Conservation (phyloP, 345 rosid species). For the Noccaea caerulescens region DNA sequence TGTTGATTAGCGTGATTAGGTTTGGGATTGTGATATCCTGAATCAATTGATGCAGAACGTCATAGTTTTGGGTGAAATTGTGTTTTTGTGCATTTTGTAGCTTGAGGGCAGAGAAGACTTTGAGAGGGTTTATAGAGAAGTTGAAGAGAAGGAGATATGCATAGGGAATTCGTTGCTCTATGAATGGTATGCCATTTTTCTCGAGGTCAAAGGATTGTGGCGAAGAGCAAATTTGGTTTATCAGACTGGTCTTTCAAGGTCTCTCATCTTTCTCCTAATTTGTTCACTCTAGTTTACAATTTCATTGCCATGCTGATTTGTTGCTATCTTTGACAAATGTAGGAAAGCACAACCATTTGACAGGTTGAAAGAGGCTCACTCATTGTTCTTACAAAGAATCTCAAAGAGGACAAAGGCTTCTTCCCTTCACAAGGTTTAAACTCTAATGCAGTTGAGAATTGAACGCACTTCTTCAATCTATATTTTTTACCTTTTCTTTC, state of each 20-base stretch:
- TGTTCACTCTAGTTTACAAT: not conserved
- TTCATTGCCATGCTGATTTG: not conserved
- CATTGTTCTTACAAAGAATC: slow-evolving; percentile 68
- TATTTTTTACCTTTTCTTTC: not conserved
- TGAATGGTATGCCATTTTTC: slow-evolving; percentile 76
- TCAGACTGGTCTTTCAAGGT: slow-evolving; percentile 79
- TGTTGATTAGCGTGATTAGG: not conserved
- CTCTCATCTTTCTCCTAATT: slow-evolving; percentile 15
- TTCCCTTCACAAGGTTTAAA: slow-evolving; percentile 57
- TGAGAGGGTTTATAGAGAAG: slow-evolving; percentile 58
- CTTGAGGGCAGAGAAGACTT: slow-evolving; percentile 65
- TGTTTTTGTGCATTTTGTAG: slow-evolving; percentile 43
- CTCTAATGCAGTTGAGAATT: not conserved
- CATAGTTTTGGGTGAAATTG: not conserved
- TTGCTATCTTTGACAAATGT: slow-evolving; percentile 36
- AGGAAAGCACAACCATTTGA: slow-evolving; percentile 77
- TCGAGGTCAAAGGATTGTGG: slow-evolving; percentile 80
- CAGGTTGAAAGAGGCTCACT: slow-evolving; percentile 63
- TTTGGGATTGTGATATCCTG: not conserved
- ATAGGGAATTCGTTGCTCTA: slow-evolving; percentile 58
- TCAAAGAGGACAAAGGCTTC: slow-evolving; percentile 54
- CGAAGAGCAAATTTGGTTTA: slow-evolving; percentile 64
- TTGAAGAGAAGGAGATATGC: slow-evolving; percentile 63
- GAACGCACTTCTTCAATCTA: not conserved
- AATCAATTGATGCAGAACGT: not conserved